Conservation (phyloP, 164 flowering plant species). For the Cinnamomum chago region DNA sequence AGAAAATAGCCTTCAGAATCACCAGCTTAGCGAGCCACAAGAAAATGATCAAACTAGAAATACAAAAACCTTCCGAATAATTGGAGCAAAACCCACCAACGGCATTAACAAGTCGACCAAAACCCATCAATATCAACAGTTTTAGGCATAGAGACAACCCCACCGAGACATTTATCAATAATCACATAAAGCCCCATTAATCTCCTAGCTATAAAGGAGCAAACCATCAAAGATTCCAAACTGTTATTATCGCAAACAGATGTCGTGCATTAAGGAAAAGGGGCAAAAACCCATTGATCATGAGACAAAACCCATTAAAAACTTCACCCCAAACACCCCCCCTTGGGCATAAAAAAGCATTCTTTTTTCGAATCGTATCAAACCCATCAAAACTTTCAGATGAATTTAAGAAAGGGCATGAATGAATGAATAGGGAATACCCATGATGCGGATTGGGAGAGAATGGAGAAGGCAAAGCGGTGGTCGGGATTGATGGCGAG, state of each 20-base stretch:
- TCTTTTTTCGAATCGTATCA: too few relatives aligned
- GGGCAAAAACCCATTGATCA: neutral
- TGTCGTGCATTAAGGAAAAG: neutral
- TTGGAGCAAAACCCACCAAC: neutral
- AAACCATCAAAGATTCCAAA: neutral
- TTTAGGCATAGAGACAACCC: neutral
- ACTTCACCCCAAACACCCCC: neutral
- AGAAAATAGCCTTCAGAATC: neutral
- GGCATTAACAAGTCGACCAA: neutral
- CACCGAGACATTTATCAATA: neutral
- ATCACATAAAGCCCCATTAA: neutral
- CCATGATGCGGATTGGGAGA: conserved; percentile 68
- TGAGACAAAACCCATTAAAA: neutral
- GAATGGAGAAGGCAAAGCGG: conserved; percentile 70
- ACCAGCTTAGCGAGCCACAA: neutral
- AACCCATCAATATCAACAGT: neutral
- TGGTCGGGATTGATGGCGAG: conserved; percentile 80
- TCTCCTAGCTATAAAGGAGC: neutral
- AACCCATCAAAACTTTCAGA: too few relatives aligned
- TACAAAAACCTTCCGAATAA: neutral
- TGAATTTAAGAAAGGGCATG: too few relatives aligned
- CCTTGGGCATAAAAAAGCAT: neutral
- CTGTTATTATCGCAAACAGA: too few relatives aligned
- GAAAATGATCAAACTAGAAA: neutral
- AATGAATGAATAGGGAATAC: conserved; percentile 26